Base-by-base conservation (phyloP, 129 eudicot genomes). In the Lactuca saligna region DNA sequence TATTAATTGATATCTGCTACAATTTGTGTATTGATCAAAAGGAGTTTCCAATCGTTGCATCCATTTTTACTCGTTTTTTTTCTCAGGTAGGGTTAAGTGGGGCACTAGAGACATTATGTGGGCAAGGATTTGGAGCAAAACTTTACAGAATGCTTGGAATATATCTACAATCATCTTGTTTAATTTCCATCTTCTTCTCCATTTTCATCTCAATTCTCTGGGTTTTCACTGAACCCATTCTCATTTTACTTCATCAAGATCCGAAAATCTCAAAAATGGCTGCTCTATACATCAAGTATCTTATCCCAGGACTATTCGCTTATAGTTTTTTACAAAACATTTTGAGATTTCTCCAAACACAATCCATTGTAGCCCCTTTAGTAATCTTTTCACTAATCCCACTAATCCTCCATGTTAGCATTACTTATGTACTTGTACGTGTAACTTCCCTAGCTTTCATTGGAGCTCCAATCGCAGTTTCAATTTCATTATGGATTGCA, bases 111-210 rank as follows among this genome's bases (percentile, higher is more conserved):
- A 93, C 98, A 34, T 55, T 93, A 65, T 93, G 98, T 63, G 98
- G 98, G 17, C 98, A 93, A 84, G 96, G 95, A 71, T 93, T 54
- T 71, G 98, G 98, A 8, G 98, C 98, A 34, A 72, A 85, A 59
- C 15, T 77, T 9, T 85, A 84, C 68, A 69, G 80, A 37, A 81
- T 79, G 81, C 8, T 89, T 39, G 98, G 98, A 49, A 51, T 93
- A 62, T 82, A 93, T 53, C 79, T 93, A 48, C 98, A 93, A 61
- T 73, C 98, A 59, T 86, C 96, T 6, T 86, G 98, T 77, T 35
- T 35, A 39, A 39, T 39, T 39, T 39, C 46, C 46, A 39, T 39
- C 46, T 39, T 39, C 46, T 39, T 39, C 46, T 42, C 49, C 49
- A 42, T 42, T 42, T 3, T 42, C 7, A 42, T 42, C 3, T 42